Base-by-base conservation (phyloP, 352 stramenopile species). In the Globisporangium perplexum region DNA sequence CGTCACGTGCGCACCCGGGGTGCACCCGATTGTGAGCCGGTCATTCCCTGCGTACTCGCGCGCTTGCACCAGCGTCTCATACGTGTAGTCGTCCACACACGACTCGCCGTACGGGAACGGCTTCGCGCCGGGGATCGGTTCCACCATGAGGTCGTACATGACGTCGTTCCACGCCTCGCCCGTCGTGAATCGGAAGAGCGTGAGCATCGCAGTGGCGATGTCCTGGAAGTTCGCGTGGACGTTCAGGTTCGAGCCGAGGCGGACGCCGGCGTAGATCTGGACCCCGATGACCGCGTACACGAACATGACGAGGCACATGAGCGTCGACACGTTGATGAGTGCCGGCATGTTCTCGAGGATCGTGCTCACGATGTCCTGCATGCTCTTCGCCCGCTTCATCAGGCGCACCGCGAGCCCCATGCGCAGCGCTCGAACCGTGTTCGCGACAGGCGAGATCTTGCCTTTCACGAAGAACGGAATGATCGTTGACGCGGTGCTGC, bases 261-360 rank as follows among this genome's bases (percentile, higher is more conserved):
- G 69, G 4, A 88, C 66, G 6, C 65, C 65, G 2, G 69, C 74
- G 53, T 89, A 93, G 5, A 93, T 60, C 48, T 93, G 78, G 23
- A 93, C 76, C 4, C 82, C 82, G 20, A 91, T 77, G 14, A 93
- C 70, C 2, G 74, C 71, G 60, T 88, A 93, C 28, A 92, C 82
- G 50, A 93, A 90, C 46, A 88, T 83, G 55, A 90, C 62, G 18
- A 93, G 57, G 15, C 77, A 71, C 54, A 91, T 66, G 15, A 93
- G 60, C 42, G 65, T 77, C 3, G 62, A 83, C 2, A 93, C 79
- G 56, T 93, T 93, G 15, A 86, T 38, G 17, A 93, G 68, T n/a
- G 82, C 79, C 18, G 83, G 71, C 52, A 93, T 65, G 33, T 83
- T 86, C 45, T 81, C 77, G 14, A 88, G 53, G 18, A 93, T 72